Evolutionary conservation across 306 rosid genomes (phyloP).

Genomic region (Lathyrus tuberosus): DNA sequence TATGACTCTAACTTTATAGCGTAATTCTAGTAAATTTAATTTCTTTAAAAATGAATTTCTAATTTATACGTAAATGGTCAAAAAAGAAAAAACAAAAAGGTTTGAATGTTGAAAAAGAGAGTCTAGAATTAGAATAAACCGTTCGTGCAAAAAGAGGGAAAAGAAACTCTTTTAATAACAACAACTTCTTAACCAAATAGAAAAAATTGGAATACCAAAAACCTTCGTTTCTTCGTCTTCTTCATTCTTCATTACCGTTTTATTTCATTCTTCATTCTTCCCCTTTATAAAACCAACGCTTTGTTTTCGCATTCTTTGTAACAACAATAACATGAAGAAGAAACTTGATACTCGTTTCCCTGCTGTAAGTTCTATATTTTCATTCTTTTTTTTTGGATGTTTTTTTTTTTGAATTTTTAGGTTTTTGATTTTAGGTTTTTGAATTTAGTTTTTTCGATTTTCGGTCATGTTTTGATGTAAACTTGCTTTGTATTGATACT

Average conservation of each 20-base stretch:
- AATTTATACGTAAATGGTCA: too few species aligned
- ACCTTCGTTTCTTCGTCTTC: constrained; percentile 33
- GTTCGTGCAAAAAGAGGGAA: not conserved
- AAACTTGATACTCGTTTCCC: constrained; percentile 83
- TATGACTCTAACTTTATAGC: too few species aligned
- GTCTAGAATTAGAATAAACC: not conserved
- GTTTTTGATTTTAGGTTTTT: constrained; percentile 20
- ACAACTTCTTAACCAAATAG: not conserved
- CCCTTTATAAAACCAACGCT: constrained; percentile 19
- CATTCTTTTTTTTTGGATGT: not conserved
- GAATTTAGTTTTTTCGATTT: not conserved
- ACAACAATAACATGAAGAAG: constrained; percentile 54
- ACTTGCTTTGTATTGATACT: constrained; percentile 7
- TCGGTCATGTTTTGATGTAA: not conserved
- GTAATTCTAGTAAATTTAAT: too few species aligned
- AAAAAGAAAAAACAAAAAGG: not conserved
- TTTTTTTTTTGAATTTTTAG: not conserved
- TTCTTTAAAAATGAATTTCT: too few species aligned
- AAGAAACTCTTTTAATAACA: not conserved
- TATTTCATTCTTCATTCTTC: not conserved
- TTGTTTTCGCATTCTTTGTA: constrained; percentile 11
- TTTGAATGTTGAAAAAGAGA: not conserved
- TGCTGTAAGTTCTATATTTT: constrained; percentile 51
- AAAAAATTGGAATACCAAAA: not conserved
- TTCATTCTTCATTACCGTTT: constrained; percentile 5